phyloP scores from a whole-genome alignment of 73 alveolate genomes.

The Uronychia binucleata region DNA sequence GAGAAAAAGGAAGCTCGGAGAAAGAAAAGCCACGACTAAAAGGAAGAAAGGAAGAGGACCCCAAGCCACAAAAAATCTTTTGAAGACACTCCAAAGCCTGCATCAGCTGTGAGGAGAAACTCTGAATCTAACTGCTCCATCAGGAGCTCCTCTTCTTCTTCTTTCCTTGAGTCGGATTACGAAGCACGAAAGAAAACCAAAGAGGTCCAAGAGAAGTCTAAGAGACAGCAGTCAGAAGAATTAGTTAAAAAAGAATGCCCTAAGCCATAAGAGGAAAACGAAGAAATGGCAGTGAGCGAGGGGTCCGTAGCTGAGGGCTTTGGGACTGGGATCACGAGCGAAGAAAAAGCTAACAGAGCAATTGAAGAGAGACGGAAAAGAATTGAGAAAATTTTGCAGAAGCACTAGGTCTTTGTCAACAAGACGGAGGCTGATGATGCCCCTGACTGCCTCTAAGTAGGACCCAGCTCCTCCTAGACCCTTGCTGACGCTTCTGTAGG shows the following conservation, averaged over 20 bases:
- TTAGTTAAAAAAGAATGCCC: neutral
- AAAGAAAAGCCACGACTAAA: neutral
- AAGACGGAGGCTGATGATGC: neutral
- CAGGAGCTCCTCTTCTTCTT: neutral
- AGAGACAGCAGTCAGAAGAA: neutral
- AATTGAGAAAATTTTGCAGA: neutral
- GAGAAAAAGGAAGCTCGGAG: neutral
- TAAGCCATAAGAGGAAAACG: neutral
- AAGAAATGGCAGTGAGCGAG: neutral
- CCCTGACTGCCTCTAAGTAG: neutral
- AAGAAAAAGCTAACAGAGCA: neutral
- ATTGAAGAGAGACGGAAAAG: slow-evolving; percentile 1
- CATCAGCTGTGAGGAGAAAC: neutral
- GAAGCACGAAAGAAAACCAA: neutral
- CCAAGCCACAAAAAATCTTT: slow-evolving; percentile 18
- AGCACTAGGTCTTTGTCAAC: neutral
- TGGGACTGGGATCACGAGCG: neutral
- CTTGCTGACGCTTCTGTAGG: neutral
- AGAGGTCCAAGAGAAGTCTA: neutral
- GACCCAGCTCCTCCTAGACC: neutral
- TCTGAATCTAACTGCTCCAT: too few relatives aligned
- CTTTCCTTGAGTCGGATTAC: neutral
- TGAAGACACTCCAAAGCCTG: too few relatives aligned
- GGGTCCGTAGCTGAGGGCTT: neutral
- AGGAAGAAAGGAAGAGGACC: slow-evolving; percentile 16